Conservation (phyloP, 2,329 filamentous ascomycete genomes). For the Colletotrichum musicola region DNA sequence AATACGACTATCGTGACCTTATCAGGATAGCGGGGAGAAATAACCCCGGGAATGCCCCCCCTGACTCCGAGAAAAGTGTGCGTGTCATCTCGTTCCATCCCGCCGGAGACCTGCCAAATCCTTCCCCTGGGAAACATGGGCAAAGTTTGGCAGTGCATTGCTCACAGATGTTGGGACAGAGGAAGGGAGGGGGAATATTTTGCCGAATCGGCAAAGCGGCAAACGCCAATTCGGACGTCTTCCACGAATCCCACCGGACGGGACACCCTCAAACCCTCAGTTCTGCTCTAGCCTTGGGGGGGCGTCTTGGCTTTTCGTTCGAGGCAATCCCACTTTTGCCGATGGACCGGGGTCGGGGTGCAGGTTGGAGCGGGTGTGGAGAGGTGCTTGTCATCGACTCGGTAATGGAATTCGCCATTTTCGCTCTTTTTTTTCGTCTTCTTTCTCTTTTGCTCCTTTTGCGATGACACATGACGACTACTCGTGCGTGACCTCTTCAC, state of each 20-base stretch:
- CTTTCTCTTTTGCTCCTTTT: neutral
- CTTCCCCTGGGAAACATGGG: neutral
- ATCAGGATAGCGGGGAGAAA: too few species aligned
- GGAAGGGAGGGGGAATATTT: neutral
- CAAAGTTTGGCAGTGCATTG: conserved; percentile 1
- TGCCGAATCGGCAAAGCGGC: conserved; percentile 33
- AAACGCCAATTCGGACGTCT: conserved; percentile 7
- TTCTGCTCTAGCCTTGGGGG: neutral
- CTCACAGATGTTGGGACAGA: too few species aligned
- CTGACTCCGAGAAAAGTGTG: conserved; percentile 23
- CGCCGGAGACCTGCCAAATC: too few species aligned
- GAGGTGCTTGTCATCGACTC: conserved; percentile 36
- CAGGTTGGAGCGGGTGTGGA: conserved; percentile 31
- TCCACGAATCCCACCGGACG: neutral
- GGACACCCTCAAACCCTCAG: too few species aligned
- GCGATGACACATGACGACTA: neutral
- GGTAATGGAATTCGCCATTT: conserved; percentile 20
- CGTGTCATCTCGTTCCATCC: neutral
- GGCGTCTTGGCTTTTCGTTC: conserved; percentile 11
- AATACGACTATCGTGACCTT: too few species aligned
- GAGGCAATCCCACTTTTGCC: conserved; percentile 12
- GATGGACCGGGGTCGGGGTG: conserved; percentile 26
- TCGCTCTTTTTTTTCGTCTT: neutral
- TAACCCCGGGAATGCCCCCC: neutral
- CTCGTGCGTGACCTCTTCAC: neutral